Conservation (phyloP, 768 basidiomycete species). For the Leccinum subgranulosum region DNA sequence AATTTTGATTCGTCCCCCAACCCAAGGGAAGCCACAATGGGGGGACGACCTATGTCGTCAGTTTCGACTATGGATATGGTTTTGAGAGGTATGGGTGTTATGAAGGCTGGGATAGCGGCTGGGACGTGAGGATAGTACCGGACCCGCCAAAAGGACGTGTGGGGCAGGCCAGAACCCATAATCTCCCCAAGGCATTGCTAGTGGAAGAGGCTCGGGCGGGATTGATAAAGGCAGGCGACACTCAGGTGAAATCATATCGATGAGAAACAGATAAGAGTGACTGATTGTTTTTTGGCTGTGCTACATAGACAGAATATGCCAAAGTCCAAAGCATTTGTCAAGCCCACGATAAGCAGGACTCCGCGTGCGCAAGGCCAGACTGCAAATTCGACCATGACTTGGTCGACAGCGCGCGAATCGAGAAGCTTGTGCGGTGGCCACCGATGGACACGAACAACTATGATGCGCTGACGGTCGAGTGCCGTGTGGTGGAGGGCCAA, state of each 20-base stretch:
- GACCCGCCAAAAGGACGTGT: not conserved
- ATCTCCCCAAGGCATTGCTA: conserved; percentile 12
- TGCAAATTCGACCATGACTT: conserved; percentile 19
- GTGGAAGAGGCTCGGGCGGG: conserved; percentile 4
- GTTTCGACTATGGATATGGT: conserved; percentile 11
- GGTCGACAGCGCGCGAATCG: conserved; percentile 11
- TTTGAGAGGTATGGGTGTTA: conserved; percentile 15
- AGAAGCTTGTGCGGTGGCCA: conserved; percentile 14
- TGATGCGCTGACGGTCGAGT: conserved; percentile 19
- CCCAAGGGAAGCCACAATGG: conserved; percentile 5
- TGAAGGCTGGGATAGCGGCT: conserved; percentile 9
- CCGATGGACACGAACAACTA: not conserved
- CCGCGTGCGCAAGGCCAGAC: conserved; percentile 2
- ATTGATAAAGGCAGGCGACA: conserved; percentile 5
- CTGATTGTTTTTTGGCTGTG: not conserved
- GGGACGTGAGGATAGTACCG: conserved; percentile 1
- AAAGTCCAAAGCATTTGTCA: conserved; percentile 18
- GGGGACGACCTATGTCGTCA: conserved; percentile 3
- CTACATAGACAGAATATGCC: conserved; percentile 5
- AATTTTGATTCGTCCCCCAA: too few species aligned
- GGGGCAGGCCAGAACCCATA: not conserved
- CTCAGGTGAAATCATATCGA: conserved; percentile 1
- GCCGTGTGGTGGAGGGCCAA: conserved; percentile 6
- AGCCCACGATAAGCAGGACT: conserved; percentile 7
- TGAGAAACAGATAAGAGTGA: not conserved